Evolutionary conservation across 192 early-diverging fungal species (phyloP).

Genomic region (Backusella parvicylindrica): DNA sequence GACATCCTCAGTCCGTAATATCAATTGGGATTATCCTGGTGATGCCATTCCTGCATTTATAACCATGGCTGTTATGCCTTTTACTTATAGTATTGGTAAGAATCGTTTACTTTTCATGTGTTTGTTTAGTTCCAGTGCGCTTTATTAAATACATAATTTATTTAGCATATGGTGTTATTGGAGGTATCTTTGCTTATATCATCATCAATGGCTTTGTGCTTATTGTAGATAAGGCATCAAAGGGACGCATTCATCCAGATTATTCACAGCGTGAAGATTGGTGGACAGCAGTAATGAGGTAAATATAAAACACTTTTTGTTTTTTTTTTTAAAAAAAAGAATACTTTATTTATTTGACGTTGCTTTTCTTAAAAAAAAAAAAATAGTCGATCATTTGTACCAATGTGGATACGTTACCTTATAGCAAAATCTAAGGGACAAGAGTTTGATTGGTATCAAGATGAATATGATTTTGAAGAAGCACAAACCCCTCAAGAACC

Average conservation of each 20-base stretch:
- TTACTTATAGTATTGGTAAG: slow-evolving; percentile 57
- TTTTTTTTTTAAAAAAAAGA: background rate
- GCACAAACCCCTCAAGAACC: background rate
- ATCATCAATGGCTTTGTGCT: slow-evolving; percentile 61
- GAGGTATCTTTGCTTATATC: slow-evolving; percentile 64
- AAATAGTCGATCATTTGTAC: slow-evolving; percentile 9
- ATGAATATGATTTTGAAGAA: background rate
- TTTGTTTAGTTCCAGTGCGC: no score
- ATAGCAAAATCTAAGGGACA: slow-evolving; percentile 10
- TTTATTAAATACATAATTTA: no score
- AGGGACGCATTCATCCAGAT: slow-evolving; percentile 47
- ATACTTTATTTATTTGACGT: no score
- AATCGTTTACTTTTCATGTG: no score
- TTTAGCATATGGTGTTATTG: slow-evolving; percentile 42
- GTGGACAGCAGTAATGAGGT: slow-evolving; percentile 19
- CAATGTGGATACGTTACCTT: slow-evolving; percentile 16
- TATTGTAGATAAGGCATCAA: slow-evolving; percentile 50
- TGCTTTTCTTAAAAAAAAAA: background rate
- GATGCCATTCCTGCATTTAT: slow-evolving; percentile 76
- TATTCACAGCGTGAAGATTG: slow-evolving; percentile 23
- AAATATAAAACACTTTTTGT: background rate
- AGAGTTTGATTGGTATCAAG: slow-evolving; percentile 15
- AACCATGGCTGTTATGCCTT: slow-evolving; percentile 71
- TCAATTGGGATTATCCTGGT: slow-evolving; percentile 78
- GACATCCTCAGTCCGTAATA: slow-evolving; percentile 60